A percentile compares a stretch with the other conserved stretches of the same genome.
phyloP scores from a whole-genome alignment of 371 early-diverging fungal genomes.

The Dentiscutata heterogama region DNA sequence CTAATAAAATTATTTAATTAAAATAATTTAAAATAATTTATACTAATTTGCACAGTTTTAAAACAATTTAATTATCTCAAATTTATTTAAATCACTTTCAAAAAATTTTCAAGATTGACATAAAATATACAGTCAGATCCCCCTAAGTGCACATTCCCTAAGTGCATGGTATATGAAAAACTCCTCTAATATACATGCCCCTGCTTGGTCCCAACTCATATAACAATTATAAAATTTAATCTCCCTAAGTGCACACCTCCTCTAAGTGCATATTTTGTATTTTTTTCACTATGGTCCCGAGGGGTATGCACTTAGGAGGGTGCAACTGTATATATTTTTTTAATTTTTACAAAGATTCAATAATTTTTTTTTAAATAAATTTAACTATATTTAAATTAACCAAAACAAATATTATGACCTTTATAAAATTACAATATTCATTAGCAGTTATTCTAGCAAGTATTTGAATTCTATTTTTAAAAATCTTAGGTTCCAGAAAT shows the following conservation, averaged over 20 bases:
- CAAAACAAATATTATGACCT: not conserved
- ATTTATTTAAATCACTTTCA: not conserved
- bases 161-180: too few relatives aligned
- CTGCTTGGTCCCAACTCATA: too few relatives aligned
- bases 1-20: too few relatives aligned
- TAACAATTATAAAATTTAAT: too few relatives aligned
- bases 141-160: too few relatives aligned
- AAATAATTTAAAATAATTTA: not conserved
- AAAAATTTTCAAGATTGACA: not conserved
- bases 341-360: not conserved
- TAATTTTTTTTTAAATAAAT: not conserved
- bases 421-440: not conserved
- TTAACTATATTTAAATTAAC: not conserved
- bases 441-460: not conserved
- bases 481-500: not conserved
- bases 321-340: too few relatives aligned
- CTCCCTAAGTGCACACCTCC: too few relatives aligned
- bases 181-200: too few relatives aligned
- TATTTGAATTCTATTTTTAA: not conserved
- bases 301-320: too few relatives aligned
- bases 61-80: not conserved
- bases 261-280: too few relatives aligned
- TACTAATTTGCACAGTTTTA: not conserved
- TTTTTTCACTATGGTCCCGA: too few relatives aligned
- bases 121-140: too few relatives aligned